Base-by-base conservation (phyloP, 768 basidiomycete species). In the Termitomyces sp. region DNA sequence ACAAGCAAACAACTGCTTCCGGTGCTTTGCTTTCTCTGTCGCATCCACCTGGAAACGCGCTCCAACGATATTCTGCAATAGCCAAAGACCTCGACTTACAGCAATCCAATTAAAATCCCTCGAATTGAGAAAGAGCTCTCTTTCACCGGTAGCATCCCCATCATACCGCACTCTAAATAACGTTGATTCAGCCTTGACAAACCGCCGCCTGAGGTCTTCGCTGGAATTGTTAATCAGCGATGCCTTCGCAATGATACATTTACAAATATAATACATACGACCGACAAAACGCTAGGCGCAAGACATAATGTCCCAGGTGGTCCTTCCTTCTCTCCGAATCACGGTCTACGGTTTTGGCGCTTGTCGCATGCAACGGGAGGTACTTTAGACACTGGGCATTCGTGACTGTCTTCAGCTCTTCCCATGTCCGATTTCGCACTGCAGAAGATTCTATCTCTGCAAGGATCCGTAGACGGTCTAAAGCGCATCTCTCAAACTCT, bases 231-330 rank as follows among this genome's bases (percentile, higher is more conserved):
- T 11, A 57, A 58, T 46, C 12, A 49, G 42, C 30, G 46, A 42
- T 20, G 44, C 20, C 33, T 58, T 33, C 22, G 22, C 45, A 39
- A 34, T 48, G 36, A 33, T 54, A 20, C 27, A 30, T 16, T 18
- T 24, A 9, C 44, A 18, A 36, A 20, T 59, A 39, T 52, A 27
- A 36, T 33, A 86, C 95, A 70, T 73, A 98, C 95, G 94, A 93
- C 58, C 93, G 86, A 74, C 95, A 97, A 73, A 99, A 98, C 6
- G 97, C 95, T 42, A 99, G 78, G 52, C 97, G 77, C 61, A 98
- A 76, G 12, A 98, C 92, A 72, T 94, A 98, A 73, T 99, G 97
- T 11, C 95, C 87, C 13, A 97, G 77, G 66, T 93, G 88, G 70
- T 99, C 97, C 61, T 81, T 87, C 67, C 81, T 80, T 59, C 97